These are phyloP conservation scores for Colletotrichum brevisporum DNA, from an alignment of 2,329 filamentous ascomycete species.

Conservation along the genomic window DNA sequence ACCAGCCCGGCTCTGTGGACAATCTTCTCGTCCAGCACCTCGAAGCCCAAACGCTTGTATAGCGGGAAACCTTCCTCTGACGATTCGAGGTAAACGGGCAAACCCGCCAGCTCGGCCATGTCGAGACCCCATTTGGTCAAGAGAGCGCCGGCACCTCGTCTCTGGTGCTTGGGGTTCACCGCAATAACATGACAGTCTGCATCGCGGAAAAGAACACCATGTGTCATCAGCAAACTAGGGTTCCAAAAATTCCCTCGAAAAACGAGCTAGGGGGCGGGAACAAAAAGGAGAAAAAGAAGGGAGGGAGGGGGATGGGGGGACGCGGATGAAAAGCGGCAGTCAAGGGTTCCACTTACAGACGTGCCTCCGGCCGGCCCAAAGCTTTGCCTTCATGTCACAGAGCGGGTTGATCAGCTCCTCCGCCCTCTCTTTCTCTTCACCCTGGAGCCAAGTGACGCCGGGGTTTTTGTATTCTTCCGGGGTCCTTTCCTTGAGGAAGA, in stretches of 20 bases:
- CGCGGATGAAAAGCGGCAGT: neutral
- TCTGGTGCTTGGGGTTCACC: slow-evolving; percentile 59
- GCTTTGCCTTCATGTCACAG: slow-evolving; percentile 56
- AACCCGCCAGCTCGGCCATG: slow-evolving; percentile 50
- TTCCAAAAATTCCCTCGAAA: slow-evolving; percentile 5
- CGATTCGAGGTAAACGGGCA: slow-evolving; percentile 63
- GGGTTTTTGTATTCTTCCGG: slow-evolving; percentile 59
- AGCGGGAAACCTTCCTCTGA: slow-evolving; percentile 56
- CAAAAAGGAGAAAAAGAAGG: neutral
- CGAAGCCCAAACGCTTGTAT: slow-evolving; percentile 62
- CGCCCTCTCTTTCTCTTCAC: slow-evolving; percentile 57
- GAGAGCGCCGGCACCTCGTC: slow-evolving; percentile 57
- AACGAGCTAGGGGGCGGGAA: slow-evolving; percentile 10
- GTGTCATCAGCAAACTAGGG: slow-evolving; percentile 30
- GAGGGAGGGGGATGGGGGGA: no score
- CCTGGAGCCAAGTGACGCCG: slow-evolving; percentile 61
- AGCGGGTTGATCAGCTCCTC: slow-evolving; percentile 59
- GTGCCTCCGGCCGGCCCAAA: slow-evolving; percentile 55
- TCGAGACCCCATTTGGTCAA: slow-evolving; percentile 57
- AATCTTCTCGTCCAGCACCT: slow-evolving; percentile 54
- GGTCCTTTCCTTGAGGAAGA: slow-evolving; percentile 54
- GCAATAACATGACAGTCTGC: slow-evolving; percentile 59
- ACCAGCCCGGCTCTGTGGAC: slow-evolving; percentile 54
- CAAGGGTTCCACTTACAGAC: slow-evolving; percentile 54
- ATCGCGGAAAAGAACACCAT: slow-evolving; percentile 12